These are phyloP conservation scores for Pseudoscleropodium purum DNA, from an alignment of 225 moss, liverwort and hornwort species.

Conservation along the genomic window DNA sequence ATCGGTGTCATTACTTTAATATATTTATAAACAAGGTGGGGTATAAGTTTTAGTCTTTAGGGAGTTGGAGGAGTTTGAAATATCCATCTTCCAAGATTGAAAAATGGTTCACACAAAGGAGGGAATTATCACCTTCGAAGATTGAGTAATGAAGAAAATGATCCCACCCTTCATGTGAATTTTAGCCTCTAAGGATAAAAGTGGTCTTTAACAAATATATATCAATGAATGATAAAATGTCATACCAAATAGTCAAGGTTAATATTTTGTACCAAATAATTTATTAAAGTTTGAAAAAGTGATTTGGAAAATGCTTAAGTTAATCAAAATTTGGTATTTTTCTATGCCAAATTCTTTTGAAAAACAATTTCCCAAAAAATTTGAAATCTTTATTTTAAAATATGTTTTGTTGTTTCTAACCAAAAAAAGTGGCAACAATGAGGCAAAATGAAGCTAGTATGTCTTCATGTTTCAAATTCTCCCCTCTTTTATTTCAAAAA, in stretches of 20 bases:
- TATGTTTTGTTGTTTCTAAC: accelerated
- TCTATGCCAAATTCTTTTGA: too few species aligned
- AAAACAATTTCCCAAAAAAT: accelerated
- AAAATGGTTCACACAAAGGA: background rate
- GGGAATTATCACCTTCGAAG: background rate
- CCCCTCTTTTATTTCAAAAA: too few species aligned
- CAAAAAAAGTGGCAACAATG: background rate
- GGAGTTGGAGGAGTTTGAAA: background rate
- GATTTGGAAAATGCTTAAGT: background rate
- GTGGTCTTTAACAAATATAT: background rate
- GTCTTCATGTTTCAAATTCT: too few species aligned
- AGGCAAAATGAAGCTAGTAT: too few species aligned
- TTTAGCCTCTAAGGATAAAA: background rate
- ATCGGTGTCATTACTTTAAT: background rate
- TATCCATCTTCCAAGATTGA: background rate
- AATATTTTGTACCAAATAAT: background rate
- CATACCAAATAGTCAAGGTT: background rate
- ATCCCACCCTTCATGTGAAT: too few species aligned
- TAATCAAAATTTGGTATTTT: background rate
- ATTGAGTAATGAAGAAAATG: background rate
- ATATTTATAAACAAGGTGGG: background rate
- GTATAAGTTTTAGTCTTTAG: background rate
- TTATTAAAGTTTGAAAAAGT: background rate
- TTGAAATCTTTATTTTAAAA: background rate
- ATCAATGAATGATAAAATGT: background rate